Conservation (phyloP, 306 rosid species). For the Lathyrus tuberosus region DNA sequence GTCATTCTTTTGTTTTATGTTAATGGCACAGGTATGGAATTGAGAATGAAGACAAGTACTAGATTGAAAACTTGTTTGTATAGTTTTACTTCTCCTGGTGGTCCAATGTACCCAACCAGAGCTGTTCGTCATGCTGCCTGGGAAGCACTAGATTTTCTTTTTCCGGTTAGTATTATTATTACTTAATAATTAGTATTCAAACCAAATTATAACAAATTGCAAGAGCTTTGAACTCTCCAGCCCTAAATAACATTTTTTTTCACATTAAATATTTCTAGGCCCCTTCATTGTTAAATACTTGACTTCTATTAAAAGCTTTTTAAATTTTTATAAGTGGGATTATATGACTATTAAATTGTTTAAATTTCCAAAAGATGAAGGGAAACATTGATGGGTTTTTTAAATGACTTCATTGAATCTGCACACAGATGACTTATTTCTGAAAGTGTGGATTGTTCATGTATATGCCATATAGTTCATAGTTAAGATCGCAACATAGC, state of each 20-base stretch:
- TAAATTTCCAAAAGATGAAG: slow-evolving; percentile 6
- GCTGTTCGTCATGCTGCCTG: slow-evolving; percentile 99
- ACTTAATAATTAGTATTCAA: background rate
- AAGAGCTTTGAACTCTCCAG: background rate
- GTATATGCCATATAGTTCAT: background rate
- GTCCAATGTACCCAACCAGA: slow-evolving; percentile 98
- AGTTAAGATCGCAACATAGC: background rate
- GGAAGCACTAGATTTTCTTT: slow-evolving; percentile 89
- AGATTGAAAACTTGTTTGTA: slow-evolving; percentile 86
- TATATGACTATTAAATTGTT: background rate
- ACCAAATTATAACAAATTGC: slow-evolving; percentile 12
- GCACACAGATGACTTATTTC: background rate
- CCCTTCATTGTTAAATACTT: background rate
- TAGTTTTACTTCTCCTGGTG: slow-evolving; percentile 96
- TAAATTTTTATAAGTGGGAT: background rate
- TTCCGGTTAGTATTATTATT: slow-evolving; percentile 65
- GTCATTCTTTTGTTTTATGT: slow-evolving; percentile 32
- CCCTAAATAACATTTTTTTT: background rate
- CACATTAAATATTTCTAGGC: background rate
- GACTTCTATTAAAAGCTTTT: background rate
- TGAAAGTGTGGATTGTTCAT: background rate
- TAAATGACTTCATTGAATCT: background rate
- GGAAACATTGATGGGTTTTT: slow-evolving; percentile 2
- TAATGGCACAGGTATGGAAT: slow-evolving; percentile 75
- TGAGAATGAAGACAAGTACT: slow-evolving; percentile 92